Percentiles rank a stretch among this genome's conserved stretches.
Evolutionary conservation across 2,329 filamentous ascomycete species (phyloP).

Genomic region (Talaromyces albobiverticillius): DNA sequence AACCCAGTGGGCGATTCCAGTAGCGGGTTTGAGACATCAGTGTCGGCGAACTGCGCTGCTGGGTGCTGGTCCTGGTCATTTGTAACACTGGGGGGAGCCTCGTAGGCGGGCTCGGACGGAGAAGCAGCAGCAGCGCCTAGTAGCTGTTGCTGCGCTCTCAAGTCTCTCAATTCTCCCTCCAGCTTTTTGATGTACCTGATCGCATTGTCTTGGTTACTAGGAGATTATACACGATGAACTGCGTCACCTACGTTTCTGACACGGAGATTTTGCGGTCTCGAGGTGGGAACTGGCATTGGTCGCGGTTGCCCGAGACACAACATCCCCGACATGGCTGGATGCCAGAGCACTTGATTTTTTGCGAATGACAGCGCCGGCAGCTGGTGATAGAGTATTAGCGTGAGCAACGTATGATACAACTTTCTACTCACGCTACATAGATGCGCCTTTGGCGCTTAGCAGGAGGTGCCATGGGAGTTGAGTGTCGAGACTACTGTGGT

Average conservation of each 20-base stretch:
- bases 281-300: conserved; percentile 30
- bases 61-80: conserved; percentile 5
- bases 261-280: conserved; percentile 33
- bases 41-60: conserved; percentile 6
- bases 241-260: conserved; percentile 18
- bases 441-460: conserved; percentile 15
- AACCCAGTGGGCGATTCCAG: conserved; percentile 15
- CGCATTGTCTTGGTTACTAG: conserved; percentile 7
- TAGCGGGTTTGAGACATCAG: conserved; percentile 12
- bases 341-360: conserved; percentile 40
- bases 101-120: conserved; percentile 6
- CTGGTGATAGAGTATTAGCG: conserved; percentile 6
- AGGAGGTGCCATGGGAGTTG: conserved; percentile 4
- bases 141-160: conserved; percentile 7
- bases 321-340: conserved; percentile 34
- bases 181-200: conserved; percentile 20
- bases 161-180: conserved; percentile 5
- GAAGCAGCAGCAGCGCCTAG: conserved; percentile 1
- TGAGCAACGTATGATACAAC: conserved; percentile 1
- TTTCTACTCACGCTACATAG: conserved; percentile 13
- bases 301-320: conserved; percentile 23
- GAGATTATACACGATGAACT: neutral
- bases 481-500: neutral
- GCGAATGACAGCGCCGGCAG: conserved; percentile 34
- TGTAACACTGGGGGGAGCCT: conserved; percentile 5